These are phyloP conservation scores for Collariella sp. DNA, from an alignment of 495 filamentous ascomycete genomes.

Conservation along the genomic window DNA sequence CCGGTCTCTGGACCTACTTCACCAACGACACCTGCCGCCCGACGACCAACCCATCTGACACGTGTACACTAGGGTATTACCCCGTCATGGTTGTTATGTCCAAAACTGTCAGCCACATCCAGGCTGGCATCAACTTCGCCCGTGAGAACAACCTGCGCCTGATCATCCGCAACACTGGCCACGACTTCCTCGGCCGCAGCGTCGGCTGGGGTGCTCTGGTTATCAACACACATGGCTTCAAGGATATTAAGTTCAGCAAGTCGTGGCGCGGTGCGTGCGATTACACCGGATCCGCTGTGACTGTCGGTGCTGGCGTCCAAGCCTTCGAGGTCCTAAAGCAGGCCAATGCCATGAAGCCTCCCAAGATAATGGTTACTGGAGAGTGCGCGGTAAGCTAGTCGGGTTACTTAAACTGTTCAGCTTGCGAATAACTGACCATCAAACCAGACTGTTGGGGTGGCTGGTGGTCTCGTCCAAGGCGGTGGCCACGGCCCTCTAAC, in stretches of 20 bases:
- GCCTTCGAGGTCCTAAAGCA: conserved; percentile 35
- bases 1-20: conserved; percentile 39
- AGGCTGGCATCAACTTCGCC: conserved; percentile 46
- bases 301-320: conserved; percentile 43
- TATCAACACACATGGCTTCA: conserved; percentile 57
- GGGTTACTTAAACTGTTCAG: conserved; percentile 25
- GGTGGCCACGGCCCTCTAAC: conserved; percentile 52
- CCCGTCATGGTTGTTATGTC: conserved; percentile 48
- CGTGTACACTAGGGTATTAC: conserved; percentile 53
- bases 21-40: conserved; percentile 40
- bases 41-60: conserved; percentile 34
- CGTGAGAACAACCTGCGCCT: conserved; percentile 49
- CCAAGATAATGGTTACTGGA: conserved; percentile 43
- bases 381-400: conserved; percentile 30
- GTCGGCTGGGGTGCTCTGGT: conserved; percentile 50
- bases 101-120: conserved; percentile 34
- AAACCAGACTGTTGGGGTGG: conserved; percentile 43
- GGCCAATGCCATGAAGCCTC: conserved; percentile 36
- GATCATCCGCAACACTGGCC: conserved; percentile 59
- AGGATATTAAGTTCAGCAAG: conserved; percentile 38
- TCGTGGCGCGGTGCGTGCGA: conserved; percentile 26
- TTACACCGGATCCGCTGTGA: conserved; percentile 40
- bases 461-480: conserved; percentile 48
- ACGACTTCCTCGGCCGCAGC: conserved; percentile 50
- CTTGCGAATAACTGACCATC: conserved; percentile 27